Base-by-base conservation (phyloP, 306 rosid genomes). In the Trichosanthes truncata region DNA sequence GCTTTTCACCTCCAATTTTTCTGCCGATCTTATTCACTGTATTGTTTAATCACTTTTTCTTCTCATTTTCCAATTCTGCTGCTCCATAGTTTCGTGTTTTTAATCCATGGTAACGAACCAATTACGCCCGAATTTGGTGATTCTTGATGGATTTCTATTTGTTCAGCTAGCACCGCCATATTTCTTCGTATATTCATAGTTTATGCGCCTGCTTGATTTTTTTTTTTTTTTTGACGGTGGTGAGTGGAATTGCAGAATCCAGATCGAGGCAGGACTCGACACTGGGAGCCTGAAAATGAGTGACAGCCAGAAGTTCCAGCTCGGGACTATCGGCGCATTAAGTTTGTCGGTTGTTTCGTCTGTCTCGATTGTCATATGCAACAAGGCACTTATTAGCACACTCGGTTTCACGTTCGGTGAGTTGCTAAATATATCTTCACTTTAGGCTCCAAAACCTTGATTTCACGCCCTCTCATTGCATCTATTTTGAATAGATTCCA, bases 311-410 rank as follows among this genome's bases (percentile, higher is more conserved):
- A 73, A 73, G 82, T 80, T 81, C 82, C 84, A 84, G 66, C 80
- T 84, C 33, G 87, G 87, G 71, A 84, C 87, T 78, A 68, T 84
- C 56, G 87, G 87, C 56, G 87, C 87, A 41, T 73, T 84, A 71
- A 78, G 87, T 81, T 84, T 84, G 87, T 84, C 87, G 36, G 87
- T 84, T 82, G 87, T 81, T 23, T 84, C 87, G 63, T 84, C 87
- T 10, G 87, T 84, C 48, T 84, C 87, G 35, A 84, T 84, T 33
- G 87, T 84, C 53, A 81, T 84, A 45, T 84, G 84, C 81, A 82
- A 82, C 81, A 82, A 82, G 81, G 84, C 84, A 33, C 84, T 82
- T n/a, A 82, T 82, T 74, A 80, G 84, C 73, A 80, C 82, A 13
- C 82, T 84, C 71, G 82, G 82, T 36, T 84, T 84, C 61, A 77